These are phyloP conservation scores for Dioscorea dumetorum DNA, from an alignment of 106 monocot species.

Conservation along the genomic window DNA sequence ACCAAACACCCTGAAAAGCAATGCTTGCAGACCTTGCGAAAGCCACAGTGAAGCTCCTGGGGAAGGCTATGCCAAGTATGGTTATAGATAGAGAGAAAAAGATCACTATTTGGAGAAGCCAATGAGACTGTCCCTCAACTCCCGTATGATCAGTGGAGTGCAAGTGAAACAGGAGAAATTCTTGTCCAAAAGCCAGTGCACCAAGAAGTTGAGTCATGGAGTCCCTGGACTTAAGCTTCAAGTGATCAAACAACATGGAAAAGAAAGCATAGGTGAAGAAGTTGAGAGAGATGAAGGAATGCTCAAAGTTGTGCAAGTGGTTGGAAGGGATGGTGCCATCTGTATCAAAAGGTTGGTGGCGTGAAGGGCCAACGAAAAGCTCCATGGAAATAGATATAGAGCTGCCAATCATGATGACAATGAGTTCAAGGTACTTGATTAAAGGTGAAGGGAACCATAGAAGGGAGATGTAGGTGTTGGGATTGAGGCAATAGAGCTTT, in stretches of 20 bases:
- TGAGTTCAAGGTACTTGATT: conserved; percentile 41
- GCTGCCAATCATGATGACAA: conserved; percentile 41
- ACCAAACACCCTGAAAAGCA: conserved; percentile 29
- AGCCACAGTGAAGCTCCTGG: conserved; percentile 42
- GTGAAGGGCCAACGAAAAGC: conserved; percentile 66
- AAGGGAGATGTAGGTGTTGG: conserved; percentile 37
- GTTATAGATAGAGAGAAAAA: conserved; percentile 50
- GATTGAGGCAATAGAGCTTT: conserved; percentile 36
- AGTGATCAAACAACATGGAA: conserved; percentile 41
- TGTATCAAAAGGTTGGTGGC: conserved; percentile 63
- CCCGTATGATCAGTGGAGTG: conserved; percentile 89
- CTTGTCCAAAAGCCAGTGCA: conserved; percentile 52
- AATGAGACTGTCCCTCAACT: conserved; percentile 78
- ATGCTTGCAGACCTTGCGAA: conserved; percentile 66
- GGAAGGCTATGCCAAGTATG: conserved; percentile 33
- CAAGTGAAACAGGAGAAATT: conserved; percentile 69
- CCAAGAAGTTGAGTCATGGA: conserved; percentile 37
- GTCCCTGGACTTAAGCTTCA: conserved; percentile 2
- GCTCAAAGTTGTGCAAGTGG: conserved; percentile 96
- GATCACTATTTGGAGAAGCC: conserved; percentile 62
- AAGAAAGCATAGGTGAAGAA: conserved; percentile 55
- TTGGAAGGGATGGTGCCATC: conserved; percentile 78
- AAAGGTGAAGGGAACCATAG: conserved; percentile 53
- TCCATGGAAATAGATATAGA: conserved; percentile 72
- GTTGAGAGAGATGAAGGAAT: conserved; percentile 66